phyloP scores from a whole-genome alignment of 2,329 filamentous ascomycete genomes.

The Cryphonectria nitschkei region DNA sequence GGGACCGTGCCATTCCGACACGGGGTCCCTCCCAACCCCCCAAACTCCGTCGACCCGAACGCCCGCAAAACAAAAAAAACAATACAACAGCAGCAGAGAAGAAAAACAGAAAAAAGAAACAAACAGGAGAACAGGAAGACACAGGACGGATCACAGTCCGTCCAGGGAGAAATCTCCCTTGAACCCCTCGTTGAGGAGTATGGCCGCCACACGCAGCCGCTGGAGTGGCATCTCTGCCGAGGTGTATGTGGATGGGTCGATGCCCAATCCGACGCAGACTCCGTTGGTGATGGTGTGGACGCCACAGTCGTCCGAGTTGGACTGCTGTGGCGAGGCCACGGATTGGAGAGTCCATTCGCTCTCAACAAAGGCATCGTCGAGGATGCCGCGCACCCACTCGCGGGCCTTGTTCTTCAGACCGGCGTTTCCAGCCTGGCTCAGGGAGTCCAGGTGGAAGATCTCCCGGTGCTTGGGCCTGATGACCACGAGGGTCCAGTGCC shows the following conservation, averaged over 20 bases:
- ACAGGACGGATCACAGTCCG: conserved; percentile 37
- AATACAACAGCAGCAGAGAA: not conserved
- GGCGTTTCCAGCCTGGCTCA: conserved; percentile 49
- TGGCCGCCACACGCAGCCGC: conserved; percentile 64
- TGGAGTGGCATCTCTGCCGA: conserved; percentile 61
- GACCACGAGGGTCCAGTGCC: conserved; percentile 74
- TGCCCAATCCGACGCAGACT: conserved; percentile 61
- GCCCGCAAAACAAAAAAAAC: conserved; percentile 1
- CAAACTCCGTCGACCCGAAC: not conserved
- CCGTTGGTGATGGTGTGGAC: conserved; percentile 76
- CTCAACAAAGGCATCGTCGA: conserved; percentile 58
- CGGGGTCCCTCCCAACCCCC: too few species aligned
- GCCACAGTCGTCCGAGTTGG: conserved; percentile 76
- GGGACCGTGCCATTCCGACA: not conserved
- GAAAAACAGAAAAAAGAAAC: not conserved
- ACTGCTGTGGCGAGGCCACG: conserved; percentile 59
- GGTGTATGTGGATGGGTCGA: conserved; percentile 55
- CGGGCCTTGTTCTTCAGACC: conserved; percentile 48
- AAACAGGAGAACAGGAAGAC: not conserved
- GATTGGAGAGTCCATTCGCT: conserved; percentile 63
- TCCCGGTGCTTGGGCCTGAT: conserved; percentile 63
- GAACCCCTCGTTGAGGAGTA: conserved; percentile 71
- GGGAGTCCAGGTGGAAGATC: conserved; percentile 72
- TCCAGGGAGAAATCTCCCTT: conserved; percentile 59
- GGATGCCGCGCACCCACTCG: conserved; percentile 61